Conservation (phyloP, 176 grass and related monocot species). For the Triticum turgidum region DNA sequence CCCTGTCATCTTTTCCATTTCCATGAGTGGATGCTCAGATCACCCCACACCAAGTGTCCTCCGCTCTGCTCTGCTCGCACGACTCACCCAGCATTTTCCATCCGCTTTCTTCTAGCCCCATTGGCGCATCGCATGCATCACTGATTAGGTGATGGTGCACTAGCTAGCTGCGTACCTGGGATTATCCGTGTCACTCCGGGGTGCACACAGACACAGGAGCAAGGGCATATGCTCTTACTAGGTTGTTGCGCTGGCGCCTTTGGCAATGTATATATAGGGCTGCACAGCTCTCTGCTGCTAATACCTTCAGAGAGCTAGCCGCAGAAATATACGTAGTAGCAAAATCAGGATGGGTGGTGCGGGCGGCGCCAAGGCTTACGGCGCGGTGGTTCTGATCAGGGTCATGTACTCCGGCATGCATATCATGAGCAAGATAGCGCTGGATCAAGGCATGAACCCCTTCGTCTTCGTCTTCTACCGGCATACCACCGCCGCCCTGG, state of each 20-base stretch:
- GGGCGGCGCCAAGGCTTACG: slow-evolving; percentile 34
- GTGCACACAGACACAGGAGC: slow-evolving; percentile 27
- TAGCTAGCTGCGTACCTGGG: neutral
- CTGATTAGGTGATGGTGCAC: slow-evolving; percentile 36
- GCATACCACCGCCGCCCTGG: slow-evolving; percentile 52
- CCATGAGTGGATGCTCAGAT: slow-evolving; percentile 47
- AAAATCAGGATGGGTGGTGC: slow-evolving; percentile 12
- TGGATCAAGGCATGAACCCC: slow-evolving; percentile 66
- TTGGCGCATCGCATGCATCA: slow-evolving; percentile 30
- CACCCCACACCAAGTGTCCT: slow-evolving; percentile 32
- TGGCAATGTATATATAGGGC: slow-evolving; percentile 40
- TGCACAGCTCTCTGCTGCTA: neutral
- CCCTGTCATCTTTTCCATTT: slow-evolving; percentile 1
- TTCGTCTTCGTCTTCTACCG: slow-evolving; percentile 76
- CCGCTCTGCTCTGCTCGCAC: neutral
- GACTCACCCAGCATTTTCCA: slow-evolving; percentile 31
- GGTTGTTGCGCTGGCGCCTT: slow-evolving; percentile 28
- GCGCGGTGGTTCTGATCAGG: slow-evolving; percentile 47
- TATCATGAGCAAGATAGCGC: slow-evolving; percentile 51
- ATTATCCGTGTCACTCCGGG: slow-evolving; percentile 36
- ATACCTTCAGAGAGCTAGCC: neutral
- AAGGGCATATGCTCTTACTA: slow-evolving; percentile 42
- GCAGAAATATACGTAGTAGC: neutral
- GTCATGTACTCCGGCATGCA: slow-evolving; percentile 73
- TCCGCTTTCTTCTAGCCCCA: slow-evolving; percentile 24